Evolutionary conservation across 306 rosid genomes (phyloP).

Genomic region (Medicago arabica): DNA sequence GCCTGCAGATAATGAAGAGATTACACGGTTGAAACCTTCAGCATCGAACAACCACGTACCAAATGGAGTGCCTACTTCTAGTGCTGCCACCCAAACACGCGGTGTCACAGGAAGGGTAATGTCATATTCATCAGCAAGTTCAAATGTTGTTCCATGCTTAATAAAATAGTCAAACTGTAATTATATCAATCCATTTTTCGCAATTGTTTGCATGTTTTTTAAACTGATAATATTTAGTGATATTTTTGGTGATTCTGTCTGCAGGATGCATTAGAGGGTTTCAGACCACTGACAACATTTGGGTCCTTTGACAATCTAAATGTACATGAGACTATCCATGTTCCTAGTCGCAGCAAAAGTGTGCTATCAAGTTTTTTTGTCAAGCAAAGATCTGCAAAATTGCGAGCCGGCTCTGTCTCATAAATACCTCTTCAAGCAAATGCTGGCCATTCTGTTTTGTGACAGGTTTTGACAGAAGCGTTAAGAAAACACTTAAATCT

Average conservation of each 20-base stretch:
- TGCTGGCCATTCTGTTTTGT: constrained; percentile 34
- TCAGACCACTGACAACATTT: constrained; percentile 57
- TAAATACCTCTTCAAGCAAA: constrained; percentile 41
- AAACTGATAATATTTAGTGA: neutral
- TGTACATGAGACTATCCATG: constrained; percentile 48
- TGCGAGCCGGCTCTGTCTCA: constrained; percentile 58
- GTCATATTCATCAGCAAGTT: constrained; percentile 36
- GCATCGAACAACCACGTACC: constrained; percentile 54
- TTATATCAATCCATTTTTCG: neutral
- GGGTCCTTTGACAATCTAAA: constrained; percentile 74
- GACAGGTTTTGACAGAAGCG: neutral
- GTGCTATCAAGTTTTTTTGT: constrained; percentile 82
- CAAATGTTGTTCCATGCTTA: constrained; percentile 23
- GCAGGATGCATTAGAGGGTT: constrained; percentile 71
- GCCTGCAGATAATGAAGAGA: constrained; percentile 66
- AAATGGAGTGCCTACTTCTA: constrained; percentile 64
- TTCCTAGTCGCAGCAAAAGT: constrained; percentile 84
- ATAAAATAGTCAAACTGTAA: constrained; percentile 21
- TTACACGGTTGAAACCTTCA: constrained; percentile 48
- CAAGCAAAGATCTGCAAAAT: constrained; percentile 62
- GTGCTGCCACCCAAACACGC: constrained; percentile 51
- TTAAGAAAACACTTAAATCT: constrained; percentile 26
- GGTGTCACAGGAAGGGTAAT: constrained; percentile 59
- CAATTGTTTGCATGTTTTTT: neutral
- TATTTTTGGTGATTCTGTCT: constrained; percentile 27